Evolutionary conservation across 176 grass and related monocot genomes (phyloP).

Genomic region (Lolium rigidum): DNA sequence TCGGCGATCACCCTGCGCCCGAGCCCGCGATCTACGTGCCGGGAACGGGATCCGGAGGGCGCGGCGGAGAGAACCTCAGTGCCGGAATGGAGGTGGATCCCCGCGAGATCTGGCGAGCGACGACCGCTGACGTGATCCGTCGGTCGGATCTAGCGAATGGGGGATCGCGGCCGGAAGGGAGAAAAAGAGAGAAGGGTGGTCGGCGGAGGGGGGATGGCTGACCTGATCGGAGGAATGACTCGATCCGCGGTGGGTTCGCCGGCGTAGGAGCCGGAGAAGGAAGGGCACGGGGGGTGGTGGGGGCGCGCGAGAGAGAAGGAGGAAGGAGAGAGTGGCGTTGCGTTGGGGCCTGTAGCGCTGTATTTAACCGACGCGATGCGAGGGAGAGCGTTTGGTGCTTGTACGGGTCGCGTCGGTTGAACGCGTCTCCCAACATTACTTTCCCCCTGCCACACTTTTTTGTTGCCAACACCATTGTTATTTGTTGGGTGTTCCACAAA

Average conservation of each 20-base stretch:
- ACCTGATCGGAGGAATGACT: constrained; percentile 40
- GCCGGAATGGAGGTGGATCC: not conserved
- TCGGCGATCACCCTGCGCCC: not conserved
- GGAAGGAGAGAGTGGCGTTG: not conserved
- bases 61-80: not conserved
- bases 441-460: constrained; percentile 8
- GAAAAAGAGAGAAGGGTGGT: not conserved
- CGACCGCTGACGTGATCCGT: not conserved
- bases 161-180: not conserved
- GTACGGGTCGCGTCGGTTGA: constrained; percentile 48
- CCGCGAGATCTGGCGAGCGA: constrained; percentile 6
- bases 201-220: not conserved
- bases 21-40: constrained; percentile 6
- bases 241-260: constrained; percentile 41
- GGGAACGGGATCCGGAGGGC: constrained; percentile 21
- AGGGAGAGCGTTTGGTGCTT: not conserved
- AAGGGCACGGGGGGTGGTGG: constrained; percentile 15
- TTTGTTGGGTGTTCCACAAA: no score
- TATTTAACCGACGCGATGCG: constrained; percentile 39
- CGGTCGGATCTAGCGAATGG: constrained; percentile 20
- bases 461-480: not conserved
- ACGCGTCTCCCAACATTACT: constrained; percentile 38
- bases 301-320: not conserved
- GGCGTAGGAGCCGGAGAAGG: constrained; percentile 35
- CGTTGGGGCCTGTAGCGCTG: constrained; percentile 31